phyloP scores from a whole-genome alignment of 2,329 filamentous ascomycete species.

The Nemania sp. region DNA sequence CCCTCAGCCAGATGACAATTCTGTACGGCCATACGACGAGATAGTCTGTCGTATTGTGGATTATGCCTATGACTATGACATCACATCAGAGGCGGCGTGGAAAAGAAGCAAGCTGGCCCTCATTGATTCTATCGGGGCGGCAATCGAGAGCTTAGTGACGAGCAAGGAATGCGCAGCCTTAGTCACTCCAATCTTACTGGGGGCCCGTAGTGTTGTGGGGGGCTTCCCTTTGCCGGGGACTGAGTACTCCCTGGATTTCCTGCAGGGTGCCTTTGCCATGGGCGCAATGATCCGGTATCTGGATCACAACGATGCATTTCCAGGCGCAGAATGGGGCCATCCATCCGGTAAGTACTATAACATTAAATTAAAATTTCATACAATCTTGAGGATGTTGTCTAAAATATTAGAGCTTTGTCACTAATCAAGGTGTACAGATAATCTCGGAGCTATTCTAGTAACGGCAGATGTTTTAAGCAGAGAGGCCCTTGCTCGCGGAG shows the following conservation, averaged over 20 bases:
- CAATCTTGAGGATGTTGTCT: no score
- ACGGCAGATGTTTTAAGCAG: background rate
- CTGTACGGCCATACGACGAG: conserved; percentile 19
- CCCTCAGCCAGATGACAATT: conserved; percentile 18
- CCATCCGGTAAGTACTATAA: conserved; percentile 36
- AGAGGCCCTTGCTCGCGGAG: background rate
- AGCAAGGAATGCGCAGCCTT: conserved; percentile 20
- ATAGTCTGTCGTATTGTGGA: conserved; percentile 17
- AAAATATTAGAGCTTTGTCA: no score
- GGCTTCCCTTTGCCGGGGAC: conserved; percentile 44
- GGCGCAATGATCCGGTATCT: conserved; percentile 45
- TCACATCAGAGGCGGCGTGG: conserved; percentile 16
- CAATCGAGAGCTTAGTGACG: conserved; percentile 22
- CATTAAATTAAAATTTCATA: no score
- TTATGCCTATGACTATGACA: conserved; percentile 24
- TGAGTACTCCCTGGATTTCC: conserved; percentile 39
- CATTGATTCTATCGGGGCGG: conserved; percentile 27
- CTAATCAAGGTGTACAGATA: background rate
- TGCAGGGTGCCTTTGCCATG: conserved; percentile 45
- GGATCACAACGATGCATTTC: conserved; percentile 47
- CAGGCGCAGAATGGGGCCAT: conserved; percentile 47
- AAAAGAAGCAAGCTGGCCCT: conserved; percentile 25
- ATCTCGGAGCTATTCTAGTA: background rate
- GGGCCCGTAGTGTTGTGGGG: background rate
- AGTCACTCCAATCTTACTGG: background rate